Evolutionary conservation across 1,139 yeast genomes (phyloP).

Genomic region (Candida gigantensis): DNA sequence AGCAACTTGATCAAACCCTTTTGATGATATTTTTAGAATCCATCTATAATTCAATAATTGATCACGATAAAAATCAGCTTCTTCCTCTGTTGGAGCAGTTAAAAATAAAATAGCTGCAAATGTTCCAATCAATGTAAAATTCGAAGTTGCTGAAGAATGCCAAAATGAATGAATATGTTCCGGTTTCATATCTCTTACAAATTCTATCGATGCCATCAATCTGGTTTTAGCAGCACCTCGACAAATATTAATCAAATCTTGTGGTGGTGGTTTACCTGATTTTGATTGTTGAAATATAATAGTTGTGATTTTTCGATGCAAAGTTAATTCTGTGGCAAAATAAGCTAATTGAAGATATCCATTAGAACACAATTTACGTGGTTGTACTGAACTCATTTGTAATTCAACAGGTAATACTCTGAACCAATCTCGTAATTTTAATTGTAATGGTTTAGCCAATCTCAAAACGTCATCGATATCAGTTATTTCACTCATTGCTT

Average conservation of each 20-base stretch:
- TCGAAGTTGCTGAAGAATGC: conserved; percentile 80
- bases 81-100: conserved; percentile 61
- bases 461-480: conserved; percentile 67
- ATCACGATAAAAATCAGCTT: conserved; percentile 61
- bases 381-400: conserved; percentile 63
- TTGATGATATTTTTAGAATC: conserved; percentile 69
- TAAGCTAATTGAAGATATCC: conserved; percentile 83
- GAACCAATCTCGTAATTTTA: conserved; percentile 80
- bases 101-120: conserved; percentile 79
- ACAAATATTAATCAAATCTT: conserved; percentile 65
- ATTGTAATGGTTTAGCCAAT: conserved; percentile 82
- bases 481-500: conserved; percentile 56
- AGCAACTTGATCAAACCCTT: conserved; percentile 73
- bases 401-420: conserved; percentile 71
- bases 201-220: conserved; percentile 76
- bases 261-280: conserved; percentile 48
- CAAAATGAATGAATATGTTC: conserved; percentile 87
- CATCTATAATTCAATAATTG: conserved; percentile 75
- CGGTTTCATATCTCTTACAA: conserved; percentile 70
- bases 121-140: conserved; percentile 78
- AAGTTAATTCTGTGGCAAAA: conserved; percentile 82
- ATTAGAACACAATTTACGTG: conserved; percentile 62
- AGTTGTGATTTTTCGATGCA: conserved; percentile 78
- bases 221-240: conserved; percentile 83
- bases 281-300: conserved; percentile 48